Conservation (phyloP, 2,329 filamentous ascomycete genomes). For the Penicillium sp. region DNA sequence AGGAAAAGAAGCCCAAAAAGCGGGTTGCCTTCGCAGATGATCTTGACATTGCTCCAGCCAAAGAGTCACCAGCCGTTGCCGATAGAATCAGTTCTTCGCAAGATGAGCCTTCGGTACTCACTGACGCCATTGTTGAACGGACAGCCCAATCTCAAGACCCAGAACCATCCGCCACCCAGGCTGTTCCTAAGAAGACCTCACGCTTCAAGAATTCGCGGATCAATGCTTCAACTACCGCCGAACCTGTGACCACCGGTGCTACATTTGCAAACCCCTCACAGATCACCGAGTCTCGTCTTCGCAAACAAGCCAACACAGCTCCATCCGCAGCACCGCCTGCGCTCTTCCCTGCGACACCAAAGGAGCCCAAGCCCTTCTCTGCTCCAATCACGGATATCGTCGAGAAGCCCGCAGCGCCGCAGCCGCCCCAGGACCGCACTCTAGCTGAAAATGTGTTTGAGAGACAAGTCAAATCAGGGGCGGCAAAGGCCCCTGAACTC, state of each 20-base stretch:
- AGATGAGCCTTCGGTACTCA: slow-evolving; percentile 37
- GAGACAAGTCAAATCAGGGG: slow-evolving; percentile 43
- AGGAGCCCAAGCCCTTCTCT: slow-evolving; percentile 42
- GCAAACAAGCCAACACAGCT: slow-evolving; percentile 24
- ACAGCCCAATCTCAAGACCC: slow-evolving; percentile 23
- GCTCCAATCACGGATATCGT: slow-evolving; percentile 33
- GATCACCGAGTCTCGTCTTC: slow-evolving; percentile 20
- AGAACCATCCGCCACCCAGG: slow-evolving; percentile 17
- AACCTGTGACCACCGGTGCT: slow-evolving; percentile 9
- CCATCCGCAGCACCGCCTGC: slow-evolving; percentile 30
- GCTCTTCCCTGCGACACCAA: slow-evolving; percentile 41
- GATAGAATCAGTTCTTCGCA: slow-evolving; percentile 31
- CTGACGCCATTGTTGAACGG: slow-evolving; percentile 50
- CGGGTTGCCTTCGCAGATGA: slow-evolving; percentile 77
- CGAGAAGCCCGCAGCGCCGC: slow-evolving; percentile 26
- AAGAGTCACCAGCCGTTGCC: slow-evolving; percentile 30
- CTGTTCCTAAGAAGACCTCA: slow-evolving; percentile 43
- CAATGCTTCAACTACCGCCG: slow-evolving; percentile 10
- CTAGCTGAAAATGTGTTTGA: slow-evolving; percentile 63
- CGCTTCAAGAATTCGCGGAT: slow-evolving; percentile 46
- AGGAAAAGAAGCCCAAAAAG: slow-evolving; percentile 54
- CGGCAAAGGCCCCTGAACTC: slow-evolving; percentile 47
- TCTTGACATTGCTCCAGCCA: slow-evolving; percentile 67
- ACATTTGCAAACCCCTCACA: slow-evolving; percentile 17
- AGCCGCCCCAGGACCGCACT: slow-evolving; percentile 49